These are phyloP conservation scores for Aspergillus intermedius DNA, from an alignment of 2,329 filamentous ascomycete species.

Conservation along the genomic window DNA sequence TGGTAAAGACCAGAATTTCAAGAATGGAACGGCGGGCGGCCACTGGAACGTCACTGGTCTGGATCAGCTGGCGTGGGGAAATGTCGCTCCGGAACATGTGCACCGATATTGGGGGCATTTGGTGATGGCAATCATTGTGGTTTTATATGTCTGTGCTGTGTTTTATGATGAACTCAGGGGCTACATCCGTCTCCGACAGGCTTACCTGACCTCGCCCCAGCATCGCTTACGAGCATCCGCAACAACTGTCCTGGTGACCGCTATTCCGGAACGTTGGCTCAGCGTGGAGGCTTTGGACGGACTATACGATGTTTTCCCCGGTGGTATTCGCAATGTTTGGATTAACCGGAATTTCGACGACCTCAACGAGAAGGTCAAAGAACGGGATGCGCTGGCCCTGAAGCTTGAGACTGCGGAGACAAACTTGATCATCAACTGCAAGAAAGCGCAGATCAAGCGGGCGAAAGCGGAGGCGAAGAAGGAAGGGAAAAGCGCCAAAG, in stretches of 20 bases:
- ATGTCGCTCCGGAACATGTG: constrained; percentile 62
- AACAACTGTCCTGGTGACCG: constrained; percentile 87
- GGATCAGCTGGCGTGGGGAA: constrained; percentile 81
- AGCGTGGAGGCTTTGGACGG: constrained; percentile 72
- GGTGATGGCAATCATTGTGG: constrained; percentile 67
- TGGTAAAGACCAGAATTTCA: constrained; percentile 56
- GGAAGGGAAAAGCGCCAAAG: constrained; percentile 41
- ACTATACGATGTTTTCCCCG: constrained; percentile 92
- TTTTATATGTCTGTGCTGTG: constrained; percentile 79
- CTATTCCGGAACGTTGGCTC: constrained; percentile 87
- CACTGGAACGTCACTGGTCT: constrained; percentile 57
- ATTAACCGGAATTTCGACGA: constrained; percentile 84
- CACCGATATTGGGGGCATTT: constrained; percentile 78
- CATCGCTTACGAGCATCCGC: constrained; percentile 89
- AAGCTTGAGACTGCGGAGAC: constrained; percentile 77
- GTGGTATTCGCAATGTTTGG: constrained; percentile 93
- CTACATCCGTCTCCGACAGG: constrained; percentile 89
- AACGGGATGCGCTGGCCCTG: constrained; percentile 63
- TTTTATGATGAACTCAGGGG: constrained; percentile 79
- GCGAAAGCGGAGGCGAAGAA: constrained; percentile 58
- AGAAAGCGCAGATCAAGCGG: constrained; percentile 69
- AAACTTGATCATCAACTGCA: constrained; percentile 70
- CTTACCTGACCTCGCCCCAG: constrained; percentile 88
- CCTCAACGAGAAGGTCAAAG: constrained; percentile 74
- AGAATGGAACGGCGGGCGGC: constrained; percentile 31